Percentiles rank a stretch among this genome's conserved stretches.
These are phyloP conservation scores for Fusarium tupiense DNA, from an alignment of 2,329 filamentous ascomycete genomes.

Conservation along the genomic window DNA sequence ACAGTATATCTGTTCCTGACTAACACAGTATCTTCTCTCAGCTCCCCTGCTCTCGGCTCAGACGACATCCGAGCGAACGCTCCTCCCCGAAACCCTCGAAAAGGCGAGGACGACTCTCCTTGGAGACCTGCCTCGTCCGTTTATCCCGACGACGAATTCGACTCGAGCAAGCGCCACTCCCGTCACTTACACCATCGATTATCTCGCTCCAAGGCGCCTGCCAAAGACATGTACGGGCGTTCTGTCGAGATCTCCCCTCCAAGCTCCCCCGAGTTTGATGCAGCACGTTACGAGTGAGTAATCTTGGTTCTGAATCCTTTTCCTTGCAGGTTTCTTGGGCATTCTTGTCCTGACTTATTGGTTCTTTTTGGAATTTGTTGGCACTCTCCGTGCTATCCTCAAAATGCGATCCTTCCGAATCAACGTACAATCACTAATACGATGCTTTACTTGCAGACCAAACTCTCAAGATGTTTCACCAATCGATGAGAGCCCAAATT, in stretches of 20 bases:
- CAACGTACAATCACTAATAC: constrained; percentile 31
- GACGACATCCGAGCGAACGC: constrained; percentile 31
- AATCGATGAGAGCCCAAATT: constrained; percentile 57
- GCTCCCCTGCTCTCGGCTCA: constrained; percentile 39
- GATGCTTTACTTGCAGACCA: constrained; percentile 40
- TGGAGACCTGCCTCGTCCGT: constrained; percentile 67
- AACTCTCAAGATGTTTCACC: constrained; percentile 59
- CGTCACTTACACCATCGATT: constrained; percentile 9
- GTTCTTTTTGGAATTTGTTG: not conserved
- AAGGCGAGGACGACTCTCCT: constrained; percentile 39
- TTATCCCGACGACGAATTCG: constrained; percentile 48
- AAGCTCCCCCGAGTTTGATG: constrained; percentile 63
- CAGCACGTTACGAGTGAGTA: constrained; percentile 55
- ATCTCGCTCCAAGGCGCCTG: constrained; percentile 52
- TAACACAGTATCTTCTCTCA: constrained; percentile 30
- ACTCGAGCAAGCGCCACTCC: constrained; percentile 27
- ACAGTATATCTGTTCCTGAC: constrained; percentile 15
- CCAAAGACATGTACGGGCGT: constrained; percentile 42
- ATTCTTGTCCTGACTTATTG: constrained; percentile 3
- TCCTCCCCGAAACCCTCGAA: constrained; percentile 49
- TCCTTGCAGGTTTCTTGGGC: constrained; percentile 23
- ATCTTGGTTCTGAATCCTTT: not conserved
- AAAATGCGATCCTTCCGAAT: constrained; percentile 26
- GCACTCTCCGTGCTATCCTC: not conserved
- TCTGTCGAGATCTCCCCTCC: constrained; percentile 62